Percentiles rank a stretch among this genome's conserved stretches.
phyloP scores from a whole-genome alignment of 2,329 filamentous ascomycete genomes.

The Monosporascus sp. region DNA sequence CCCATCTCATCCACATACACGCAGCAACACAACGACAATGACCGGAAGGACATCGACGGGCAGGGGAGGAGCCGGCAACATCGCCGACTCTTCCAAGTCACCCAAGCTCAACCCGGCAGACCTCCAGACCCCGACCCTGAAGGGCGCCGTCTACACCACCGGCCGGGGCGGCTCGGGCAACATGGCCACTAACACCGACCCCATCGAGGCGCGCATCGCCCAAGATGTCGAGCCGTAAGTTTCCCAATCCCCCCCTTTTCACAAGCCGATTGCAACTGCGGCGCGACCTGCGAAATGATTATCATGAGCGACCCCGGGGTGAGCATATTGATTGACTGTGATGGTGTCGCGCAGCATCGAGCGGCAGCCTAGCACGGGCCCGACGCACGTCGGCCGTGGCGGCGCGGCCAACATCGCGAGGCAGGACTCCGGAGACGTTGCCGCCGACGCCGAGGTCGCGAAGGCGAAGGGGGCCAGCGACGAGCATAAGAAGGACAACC shows the following conservation, averaged over 20 bases:
- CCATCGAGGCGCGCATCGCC: constrained; percentile 65
- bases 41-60: constrained; percentile 57
- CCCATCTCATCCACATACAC: not conserved
- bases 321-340: not conserved
- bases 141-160: constrained; percentile 78
- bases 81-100: constrained; percentile 48
- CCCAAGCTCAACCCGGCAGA: constrained; percentile 52
- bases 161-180: constrained; percentile 85
- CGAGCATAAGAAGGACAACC: constrained; percentile 15
- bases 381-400: constrained; percentile 65
- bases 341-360: constrained; percentile 35
- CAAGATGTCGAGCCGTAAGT: constrained; percentile 77
- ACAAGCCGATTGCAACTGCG: not conserved
- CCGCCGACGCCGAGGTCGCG: constrained; percentile 47
- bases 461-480: constrained; percentile 52
- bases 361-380: constrained; percentile 52
- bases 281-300: too few species aligned
- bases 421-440: constrained; percentile 37
- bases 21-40: constrained; percentile 26
- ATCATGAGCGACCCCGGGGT: too few species aligned
- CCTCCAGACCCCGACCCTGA: constrained; percentile 77
- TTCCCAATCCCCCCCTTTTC: constrained; percentile 9
- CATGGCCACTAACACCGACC: constrained; percentile 72
- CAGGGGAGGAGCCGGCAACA: constrained; percentile 75
- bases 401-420: constrained; percentile 68